Conservation (phyloP, 768 basidiomycete species). For the Rhodotorula babjevae region DNA sequence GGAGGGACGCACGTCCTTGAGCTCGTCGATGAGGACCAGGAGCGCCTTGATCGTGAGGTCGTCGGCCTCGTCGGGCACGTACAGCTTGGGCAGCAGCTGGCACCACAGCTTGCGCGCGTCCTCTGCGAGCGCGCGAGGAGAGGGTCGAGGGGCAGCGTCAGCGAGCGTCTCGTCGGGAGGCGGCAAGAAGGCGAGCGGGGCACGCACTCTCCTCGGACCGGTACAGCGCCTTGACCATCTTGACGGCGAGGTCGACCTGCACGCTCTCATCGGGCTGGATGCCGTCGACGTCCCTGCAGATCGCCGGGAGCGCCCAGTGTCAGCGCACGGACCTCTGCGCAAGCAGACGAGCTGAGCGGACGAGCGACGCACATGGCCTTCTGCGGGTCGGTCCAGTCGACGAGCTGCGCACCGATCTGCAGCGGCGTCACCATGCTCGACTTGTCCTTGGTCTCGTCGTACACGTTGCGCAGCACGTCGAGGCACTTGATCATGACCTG, state of each 20-base stretch:
- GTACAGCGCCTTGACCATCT: slow-evolving; percentile 46
- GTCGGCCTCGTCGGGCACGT: slow-evolving; percentile 48
- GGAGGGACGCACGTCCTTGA: slow-evolving; percentile 53
- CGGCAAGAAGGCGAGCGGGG: too few species aligned
- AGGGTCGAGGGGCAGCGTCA: not conserved
- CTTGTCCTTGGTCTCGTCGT: slow-evolving; percentile 48
- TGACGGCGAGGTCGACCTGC: slow-evolving; percentile 49
- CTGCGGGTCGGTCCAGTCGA: slow-evolving; percentile 52
- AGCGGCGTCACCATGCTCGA: slow-evolving; percentile 46
- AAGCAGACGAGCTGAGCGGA: not conserved
- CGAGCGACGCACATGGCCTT: slow-evolving; percentile 47
- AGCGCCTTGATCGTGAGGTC: slow-evolving; percentile 51
- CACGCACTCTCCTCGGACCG: slow-evolving; percentile 46
- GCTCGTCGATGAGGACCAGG: slow-evolving; percentile 56
- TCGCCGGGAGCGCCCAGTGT: too few species aligned
- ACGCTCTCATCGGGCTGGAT: slow-evolving; percentile 43
- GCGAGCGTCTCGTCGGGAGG: not conserved
- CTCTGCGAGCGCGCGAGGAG: slow-evolving; percentile 38
- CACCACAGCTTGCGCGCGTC: slow-evolving; percentile 49
- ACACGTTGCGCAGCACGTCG: slow-evolving; percentile 46
- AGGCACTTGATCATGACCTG: slow-evolving; percentile 50
- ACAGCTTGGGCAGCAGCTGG: slow-evolving; percentile 49
- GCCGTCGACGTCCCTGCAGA: slow-evolving; percentile 45
- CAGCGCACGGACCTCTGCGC: too few species aligned
- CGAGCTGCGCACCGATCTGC: slow-evolving; percentile 49